A percentile compares a stretch with the other conserved stretches of the same genome.
Conservation (phyloP, 768 basidiomycete species). For the Tylopilus rubrobrunneus region DNA sequence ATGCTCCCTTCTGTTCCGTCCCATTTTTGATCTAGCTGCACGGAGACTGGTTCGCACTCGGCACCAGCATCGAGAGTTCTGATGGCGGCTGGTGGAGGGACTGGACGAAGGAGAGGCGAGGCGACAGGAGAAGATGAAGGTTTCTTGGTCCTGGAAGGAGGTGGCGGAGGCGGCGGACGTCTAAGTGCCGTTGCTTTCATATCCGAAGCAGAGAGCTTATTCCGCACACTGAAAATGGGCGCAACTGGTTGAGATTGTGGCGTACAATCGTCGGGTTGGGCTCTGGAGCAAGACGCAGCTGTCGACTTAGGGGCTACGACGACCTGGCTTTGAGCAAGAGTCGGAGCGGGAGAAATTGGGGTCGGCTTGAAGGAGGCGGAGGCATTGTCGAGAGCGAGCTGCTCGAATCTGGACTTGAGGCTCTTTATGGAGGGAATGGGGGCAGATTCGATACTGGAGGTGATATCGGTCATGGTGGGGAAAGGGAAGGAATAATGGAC, state of each 20-base stretch:
- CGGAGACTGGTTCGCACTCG: conserved; percentile 9
- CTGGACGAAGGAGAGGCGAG: conserved; percentile 53
- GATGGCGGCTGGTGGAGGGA: conserved; percentile 36
- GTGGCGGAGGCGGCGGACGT: conserved; percentile 59
- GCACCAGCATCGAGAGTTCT: conserved; percentile 19
- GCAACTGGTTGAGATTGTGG: conserved; percentile 18
- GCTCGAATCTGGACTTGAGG: conserved; percentile 68
- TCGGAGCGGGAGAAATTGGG: background rate
- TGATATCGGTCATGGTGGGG: conserved; percentile 10
- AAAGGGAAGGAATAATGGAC: background rate
- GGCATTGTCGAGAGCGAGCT: conserved; percentile 47
- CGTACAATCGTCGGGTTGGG: conserved; percentile 29
- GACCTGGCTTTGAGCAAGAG: conserved; percentile 6
- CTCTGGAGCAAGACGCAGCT: conserved; percentile 40
- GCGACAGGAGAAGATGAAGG: conserved; percentile 36
- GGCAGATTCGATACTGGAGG: conserved; percentile 38
- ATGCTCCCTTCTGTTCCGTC: conserved; percentile 8
- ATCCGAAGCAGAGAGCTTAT: conserved; percentile 54
- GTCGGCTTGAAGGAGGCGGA: conserved; percentile 5
- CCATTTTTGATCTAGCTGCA: background rate
- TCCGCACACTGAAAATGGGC: conserved; percentile 36
- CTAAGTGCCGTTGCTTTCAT: conserved; percentile 37
- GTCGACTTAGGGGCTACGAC: conserved; percentile 27
- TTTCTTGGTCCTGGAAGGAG: conserved; percentile 36
- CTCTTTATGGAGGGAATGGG: conserved; percentile 64